Evolutionary conservation across 1,139 yeast genomes (phyloP).

Genomic region (Diutina mesorugosa): DNA sequence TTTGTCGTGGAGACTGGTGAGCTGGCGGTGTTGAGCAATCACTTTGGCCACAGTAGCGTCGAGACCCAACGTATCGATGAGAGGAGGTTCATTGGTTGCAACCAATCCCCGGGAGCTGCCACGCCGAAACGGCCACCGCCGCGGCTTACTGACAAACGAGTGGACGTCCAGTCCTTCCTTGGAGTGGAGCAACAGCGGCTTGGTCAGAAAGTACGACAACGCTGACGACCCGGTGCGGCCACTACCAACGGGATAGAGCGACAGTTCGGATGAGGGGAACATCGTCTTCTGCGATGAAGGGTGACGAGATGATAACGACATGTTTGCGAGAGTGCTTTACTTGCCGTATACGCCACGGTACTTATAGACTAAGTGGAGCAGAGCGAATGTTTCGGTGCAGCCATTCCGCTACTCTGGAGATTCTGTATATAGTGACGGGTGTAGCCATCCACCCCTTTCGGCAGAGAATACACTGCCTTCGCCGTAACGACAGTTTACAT

Average conservation of each 20-base stretch:
- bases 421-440: neutral
- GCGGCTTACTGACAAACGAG: neutral
- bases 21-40: neutral
- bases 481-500: neutral
- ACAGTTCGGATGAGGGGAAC: neutral
- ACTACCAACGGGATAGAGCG: neutral
- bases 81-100: neutral
- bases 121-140: neutral
- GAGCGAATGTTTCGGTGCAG: neutral
- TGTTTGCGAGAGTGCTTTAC: no score
- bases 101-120: neutral
- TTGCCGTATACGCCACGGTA: neutral
- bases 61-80: neutral
- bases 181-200: neutral
- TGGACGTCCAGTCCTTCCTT: neutral
- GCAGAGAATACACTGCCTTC: neutral
- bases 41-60: neutral
- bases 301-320: neutral
- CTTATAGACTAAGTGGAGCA: neutral
- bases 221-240: neutral
- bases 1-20: neutral
- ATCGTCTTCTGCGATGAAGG: neutral
- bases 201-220: neutral
- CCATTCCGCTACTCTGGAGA: neutral
- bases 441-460: neutral